phyloP scores from a whole-genome alignment of 768 basidiomycete species.

The Rubroboletus satanas region DNA sequence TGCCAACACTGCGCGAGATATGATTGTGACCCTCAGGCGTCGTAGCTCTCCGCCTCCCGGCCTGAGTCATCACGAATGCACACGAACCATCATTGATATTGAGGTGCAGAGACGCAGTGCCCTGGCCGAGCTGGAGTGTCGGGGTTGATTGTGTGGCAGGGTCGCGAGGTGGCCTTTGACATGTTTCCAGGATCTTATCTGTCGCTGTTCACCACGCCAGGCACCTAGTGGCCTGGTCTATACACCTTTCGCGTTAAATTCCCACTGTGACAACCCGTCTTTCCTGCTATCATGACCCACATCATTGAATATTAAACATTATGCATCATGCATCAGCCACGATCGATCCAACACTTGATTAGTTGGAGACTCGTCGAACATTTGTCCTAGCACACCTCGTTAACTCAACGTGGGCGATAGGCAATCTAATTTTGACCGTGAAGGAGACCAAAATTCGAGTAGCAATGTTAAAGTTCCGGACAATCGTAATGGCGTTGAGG shows the following conservation, averaged over 20 bases:
- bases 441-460: too few relatives aligned
- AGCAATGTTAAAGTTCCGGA: not conserved
- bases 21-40: conserved; percentile 62
- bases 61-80: conserved; percentile 12
- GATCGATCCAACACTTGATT: not conserved
- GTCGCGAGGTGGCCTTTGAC: conserved; percentile 54
- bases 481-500: not conserved
- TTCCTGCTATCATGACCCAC: not conserved
- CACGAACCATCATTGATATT: conserved; percentile 25
- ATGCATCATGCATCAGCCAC: not conserved
- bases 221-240: not conserved
- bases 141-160: conserved; percentile 62
- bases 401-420: not conserved
- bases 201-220: not conserved
- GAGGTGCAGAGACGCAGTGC: conserved; percentile 57
- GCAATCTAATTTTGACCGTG: not conserved
- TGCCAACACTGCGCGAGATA: conserved; percentile 54
- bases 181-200: not conserved
- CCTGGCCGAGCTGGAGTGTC: conserved; percentile 51
- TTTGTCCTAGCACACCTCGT: not conserved
- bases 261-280: not conserved
- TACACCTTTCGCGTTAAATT: not conserved
- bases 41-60: conserved; percentile 40
- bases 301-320: not conserved
- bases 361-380: not conserved